These are phyloP conservation scores for Quercus bicolor DNA, from an alignment of 306 rosid species.

Conservation along the genomic window DNA sequence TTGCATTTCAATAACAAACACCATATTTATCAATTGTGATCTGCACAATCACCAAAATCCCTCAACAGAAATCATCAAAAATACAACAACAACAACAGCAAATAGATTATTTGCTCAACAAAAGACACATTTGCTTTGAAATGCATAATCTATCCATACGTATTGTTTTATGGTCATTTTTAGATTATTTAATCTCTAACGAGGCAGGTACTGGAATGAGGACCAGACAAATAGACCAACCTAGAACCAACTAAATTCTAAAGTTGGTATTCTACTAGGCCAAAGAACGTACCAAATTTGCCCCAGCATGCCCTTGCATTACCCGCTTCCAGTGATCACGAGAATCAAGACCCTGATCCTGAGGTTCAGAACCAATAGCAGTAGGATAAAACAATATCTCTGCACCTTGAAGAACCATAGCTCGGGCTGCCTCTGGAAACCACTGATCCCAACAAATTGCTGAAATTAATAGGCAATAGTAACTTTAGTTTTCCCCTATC, in stretches of 20 bases:
- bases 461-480: conserved; percentile 33
- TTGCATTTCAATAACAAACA: not conserved
- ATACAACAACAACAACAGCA: not conserved
- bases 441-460: conserved; percentile 99
- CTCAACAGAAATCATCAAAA: not conserved
- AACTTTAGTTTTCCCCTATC: conserved; percentile 10
- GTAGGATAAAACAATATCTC: conserved; percentile 95
- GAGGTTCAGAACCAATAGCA: conserved; percentile 97
- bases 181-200: not conserved
- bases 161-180: not conserved
- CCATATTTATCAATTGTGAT: not conserved
- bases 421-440: conserved; percentile 97
- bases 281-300: conserved; percentile 63
- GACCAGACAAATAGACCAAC: not conserved
- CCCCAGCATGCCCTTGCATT: conserved; percentile 99
- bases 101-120: too few relatives aligned
- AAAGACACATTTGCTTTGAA: not conserved
- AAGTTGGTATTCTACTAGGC: not conserved
- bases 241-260: not conserved
- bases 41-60: not conserved
- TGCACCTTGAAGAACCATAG: conserved; percentile 97
- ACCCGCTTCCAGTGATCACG: conserved; percentile 92
- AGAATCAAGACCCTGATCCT: conserved; percentile 74
- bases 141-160: not conserved
- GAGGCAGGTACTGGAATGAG: not conserved